These are phyloP conservation scores for Puccinia horiana DNA, from an alignment of 1,284 basidiomycete species.

Conservation along the genomic window DNA sequence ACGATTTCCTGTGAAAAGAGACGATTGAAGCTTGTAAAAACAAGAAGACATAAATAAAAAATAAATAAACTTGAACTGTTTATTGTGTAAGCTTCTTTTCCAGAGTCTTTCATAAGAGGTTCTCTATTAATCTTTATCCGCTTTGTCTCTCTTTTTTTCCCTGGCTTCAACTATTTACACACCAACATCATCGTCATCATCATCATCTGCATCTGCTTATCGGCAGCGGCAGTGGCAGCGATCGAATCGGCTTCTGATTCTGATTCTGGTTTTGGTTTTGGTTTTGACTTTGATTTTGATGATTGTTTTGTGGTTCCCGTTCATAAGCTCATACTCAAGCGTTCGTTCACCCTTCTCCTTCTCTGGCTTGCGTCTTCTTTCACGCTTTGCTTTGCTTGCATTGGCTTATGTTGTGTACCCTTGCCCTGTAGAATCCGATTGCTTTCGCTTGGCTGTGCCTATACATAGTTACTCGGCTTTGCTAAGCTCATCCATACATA, in stretches of 20 bases:
- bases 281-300: neutral
- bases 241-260: neutral
- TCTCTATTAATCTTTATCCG: neutral
- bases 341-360: neutral
- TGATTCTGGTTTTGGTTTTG: neutral
- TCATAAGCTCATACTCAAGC: neutral
- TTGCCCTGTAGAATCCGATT: neutral
- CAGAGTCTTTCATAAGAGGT: neutral
- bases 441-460: conserved; percentile 2
- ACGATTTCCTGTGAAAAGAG: no score
- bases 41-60: neutral
- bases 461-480: neutral
- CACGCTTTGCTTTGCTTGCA: neutral
- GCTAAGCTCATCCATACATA: neutral
- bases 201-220: neutral
- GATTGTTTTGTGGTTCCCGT: neutral
- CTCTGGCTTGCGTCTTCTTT: neutral
- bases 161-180: neutral
- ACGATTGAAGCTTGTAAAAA: no score
- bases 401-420: conserved; percentile 8
- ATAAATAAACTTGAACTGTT: neutral
- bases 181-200: neutral
- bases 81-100: no score
- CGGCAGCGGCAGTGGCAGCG: neutral
- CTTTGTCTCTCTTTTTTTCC: neutral